Percentiles rank a stretch among this genome's conserved stretches.
phyloP scores from a whole-genome alignment of 78 protist genomes.

The Dictyostelium intermedium region DNA sequence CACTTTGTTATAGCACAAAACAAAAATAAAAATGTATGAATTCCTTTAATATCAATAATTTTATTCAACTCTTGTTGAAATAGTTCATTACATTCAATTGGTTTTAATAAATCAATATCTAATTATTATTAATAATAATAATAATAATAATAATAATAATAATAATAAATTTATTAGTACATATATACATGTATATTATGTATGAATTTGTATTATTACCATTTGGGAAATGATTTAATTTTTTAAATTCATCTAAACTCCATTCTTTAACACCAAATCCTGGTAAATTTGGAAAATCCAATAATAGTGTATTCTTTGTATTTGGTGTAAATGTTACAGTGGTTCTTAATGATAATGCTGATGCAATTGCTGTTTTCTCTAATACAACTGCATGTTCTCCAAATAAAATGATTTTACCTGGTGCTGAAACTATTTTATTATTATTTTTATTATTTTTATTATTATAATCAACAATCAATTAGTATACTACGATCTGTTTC shows the following conservation, averaged over 20 bases:
- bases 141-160: background rate
- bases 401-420: slow-evolving; percentile 87
- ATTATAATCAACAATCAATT: background rate
- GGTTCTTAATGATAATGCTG: slow-evolving; percentile 64
- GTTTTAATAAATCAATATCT: slow-evolving; percentile 34
- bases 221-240: slow-evolving; percentile 1
- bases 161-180: background rate
- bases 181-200: no score
- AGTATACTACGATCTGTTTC: background rate
- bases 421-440: slow-evolving; percentile 74
- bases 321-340: slow-evolving; percentile 10
- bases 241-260: background rate
- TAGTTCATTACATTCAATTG: slow-evolving; percentile 45
- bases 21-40: slow-evolving; percentile 59
- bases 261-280: slow-evolving; percentile 19
- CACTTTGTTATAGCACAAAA: slow-evolving; percentile 29
- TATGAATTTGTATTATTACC: slow-evolving; percentile 7
- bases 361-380: slow-evolving; percentile 81
- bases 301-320: background rate
- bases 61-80: slow-evolving; percentile 3
- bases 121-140: background rate
- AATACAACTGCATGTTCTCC: slow-evolving; percentile 90
- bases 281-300: slow-evolving; percentile 30
- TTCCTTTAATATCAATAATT: slow-evolving; percentile 15
- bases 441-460: background rate